Evolutionary conservation across 108 stramenopile species (phyloP).

Genomic region (Fistulifera solaris): DNA sequence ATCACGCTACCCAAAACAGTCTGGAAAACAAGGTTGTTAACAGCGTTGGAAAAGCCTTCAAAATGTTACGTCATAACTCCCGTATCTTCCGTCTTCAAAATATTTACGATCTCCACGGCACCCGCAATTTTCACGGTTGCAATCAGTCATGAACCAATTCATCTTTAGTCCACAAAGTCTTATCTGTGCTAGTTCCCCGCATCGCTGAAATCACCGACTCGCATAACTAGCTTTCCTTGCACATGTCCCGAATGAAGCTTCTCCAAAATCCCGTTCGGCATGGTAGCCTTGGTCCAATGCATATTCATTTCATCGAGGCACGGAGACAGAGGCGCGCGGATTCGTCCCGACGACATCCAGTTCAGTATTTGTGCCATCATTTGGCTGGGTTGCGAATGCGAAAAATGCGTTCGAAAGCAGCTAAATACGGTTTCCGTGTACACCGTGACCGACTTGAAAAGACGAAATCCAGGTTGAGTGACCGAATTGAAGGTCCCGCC

Average conservation of each 20-base stretch:
- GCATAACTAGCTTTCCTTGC: background rate
- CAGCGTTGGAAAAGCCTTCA: too few species aligned
- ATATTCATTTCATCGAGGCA: constrained; percentile 8
- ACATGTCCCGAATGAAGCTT: background rate
- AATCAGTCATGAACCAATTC: too few species aligned
- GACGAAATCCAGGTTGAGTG: constrained; percentile 36
- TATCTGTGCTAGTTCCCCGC: too few species aligned
- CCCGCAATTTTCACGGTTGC: too few species aligned
- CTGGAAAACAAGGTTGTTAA: too few species aligned
- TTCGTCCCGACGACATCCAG: constrained; percentile 5
- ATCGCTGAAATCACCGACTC: too few species aligned
- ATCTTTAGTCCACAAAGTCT: too few species aligned
- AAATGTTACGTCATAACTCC: too few species aligned
- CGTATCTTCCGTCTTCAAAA: too few species aligned
- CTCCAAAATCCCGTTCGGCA: background rate
- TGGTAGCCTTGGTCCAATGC: constrained; percentile 2
- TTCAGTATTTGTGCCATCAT: constrained; percentile 23
- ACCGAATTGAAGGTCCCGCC: constrained; percentile 29
- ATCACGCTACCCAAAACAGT: too few species aligned
- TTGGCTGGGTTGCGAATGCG: constrained; percentile 12
- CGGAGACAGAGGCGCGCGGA: constrained; percentile 25
- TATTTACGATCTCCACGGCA: too few species aligned
- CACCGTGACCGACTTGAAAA: constrained; percentile 46
- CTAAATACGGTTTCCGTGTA: constrained; percentile 39
- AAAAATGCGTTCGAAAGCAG: constrained; percentile 24